phyloP scores from a whole-genome alignment of 108 stramenopile genomes.

The Cyclotella sp. region DNA sequence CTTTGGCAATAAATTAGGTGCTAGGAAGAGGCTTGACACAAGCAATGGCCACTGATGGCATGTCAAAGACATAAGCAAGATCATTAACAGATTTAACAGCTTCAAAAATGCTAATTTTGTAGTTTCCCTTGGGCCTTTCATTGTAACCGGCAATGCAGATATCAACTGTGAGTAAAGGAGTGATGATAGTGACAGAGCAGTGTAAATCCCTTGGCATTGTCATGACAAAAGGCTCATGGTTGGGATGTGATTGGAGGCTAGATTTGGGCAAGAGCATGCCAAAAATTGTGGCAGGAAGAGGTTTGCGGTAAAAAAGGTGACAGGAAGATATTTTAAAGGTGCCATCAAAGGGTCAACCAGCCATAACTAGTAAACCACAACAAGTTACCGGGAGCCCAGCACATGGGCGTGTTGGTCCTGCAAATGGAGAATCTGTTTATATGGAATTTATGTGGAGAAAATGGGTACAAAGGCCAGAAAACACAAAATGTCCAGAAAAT shows the following conservation, averaged over 20 bases:
- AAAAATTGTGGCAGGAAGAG: background rate
- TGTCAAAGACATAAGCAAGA: background rate
- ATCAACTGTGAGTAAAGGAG: background rate
- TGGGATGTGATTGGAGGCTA: background rate
- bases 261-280: background rate
- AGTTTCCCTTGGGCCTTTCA: background rate
- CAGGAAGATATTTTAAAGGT: background rate
- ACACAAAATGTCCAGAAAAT: too few species aligned
- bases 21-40: background rate
- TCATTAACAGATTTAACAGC: constrained; percentile 2
- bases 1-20: background rate
- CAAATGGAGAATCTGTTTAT: too few species aligned
- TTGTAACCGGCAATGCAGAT: background rate
- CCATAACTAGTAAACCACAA: too few species aligned
- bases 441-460: too few species aligned
- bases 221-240: background rate
- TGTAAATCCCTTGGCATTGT: background rate
- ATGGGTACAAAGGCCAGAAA: too few species aligned
- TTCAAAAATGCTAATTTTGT: background rate
- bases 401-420: too few species aligned
- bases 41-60: constrained; percentile 5
- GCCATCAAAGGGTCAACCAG: constrained; percentile 6
- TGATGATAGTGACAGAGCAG: background rate
- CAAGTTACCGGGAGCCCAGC: too few species aligned
- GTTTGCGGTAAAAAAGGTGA: background rate